A percentile compares a stretch with the other conserved stretches of the same genome.
phyloP scores from a whole-genome alignment of 2,329 filamentous ascomycete species.

The Phaeosphaeriaceae sp. region DNA sequence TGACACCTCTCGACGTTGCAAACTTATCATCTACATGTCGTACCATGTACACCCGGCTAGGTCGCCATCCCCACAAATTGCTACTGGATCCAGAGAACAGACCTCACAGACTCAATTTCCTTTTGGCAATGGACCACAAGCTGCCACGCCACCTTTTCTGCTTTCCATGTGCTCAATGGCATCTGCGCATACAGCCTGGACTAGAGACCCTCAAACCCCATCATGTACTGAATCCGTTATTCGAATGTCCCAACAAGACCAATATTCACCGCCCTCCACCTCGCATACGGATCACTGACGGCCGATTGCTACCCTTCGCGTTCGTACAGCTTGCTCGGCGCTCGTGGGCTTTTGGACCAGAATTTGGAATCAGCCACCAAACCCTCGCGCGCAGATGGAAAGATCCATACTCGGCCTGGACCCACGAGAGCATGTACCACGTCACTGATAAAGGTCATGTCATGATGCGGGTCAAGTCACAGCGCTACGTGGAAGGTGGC shows the following conservation, averaged over 20 bases:
- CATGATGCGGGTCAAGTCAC: slow-evolving; percentile 64
- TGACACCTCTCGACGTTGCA: slow-evolving; percentile 38
- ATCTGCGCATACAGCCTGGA: slow-evolving; percentile 61
- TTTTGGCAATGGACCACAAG: slow-evolving; percentile 58
- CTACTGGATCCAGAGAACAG: slow-evolving; percentile 51
- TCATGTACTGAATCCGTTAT: slow-evolving; percentile 63
- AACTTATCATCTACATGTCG: slow-evolving; percentile 38
- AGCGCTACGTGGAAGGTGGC: slow-evolving; percentile 57
- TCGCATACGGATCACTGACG: slow-evolving; percentile 58
- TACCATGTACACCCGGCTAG: slow-evolving; percentile 34
- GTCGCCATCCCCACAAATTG: slow-evolving; percentile 28
- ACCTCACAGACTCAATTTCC: slow-evolving; percentile 58
- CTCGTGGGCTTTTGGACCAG: slow-evolving; percentile 55
- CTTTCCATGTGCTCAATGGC: slow-evolving; percentile 64
- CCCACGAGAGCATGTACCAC: slow-evolving; percentile 61
- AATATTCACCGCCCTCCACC: slow-evolving; percentile 60
- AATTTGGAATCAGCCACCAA: slow-evolving; percentile 40
- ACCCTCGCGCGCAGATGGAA: slow-evolving; percentile 62
- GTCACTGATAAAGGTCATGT: slow-evolving; percentile 61
- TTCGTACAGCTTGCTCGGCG: slow-evolving; percentile 66
- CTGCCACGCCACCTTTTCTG: slow-evolving; percentile 66
- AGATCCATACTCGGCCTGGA: slow-evolving; percentile 59
- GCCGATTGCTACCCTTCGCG: slow-evolving; percentile 63
- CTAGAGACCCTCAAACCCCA: slow-evolving; percentile 61
- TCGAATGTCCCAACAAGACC: slow-evolving; percentile 61